Percentiles rank a stretch among this genome's conserved stretches.
These are phyloP conservation scores for Blepharisma stoltei DNA, from an alignment of 73 alveolate species.

Conservation along the genomic window DNA sequence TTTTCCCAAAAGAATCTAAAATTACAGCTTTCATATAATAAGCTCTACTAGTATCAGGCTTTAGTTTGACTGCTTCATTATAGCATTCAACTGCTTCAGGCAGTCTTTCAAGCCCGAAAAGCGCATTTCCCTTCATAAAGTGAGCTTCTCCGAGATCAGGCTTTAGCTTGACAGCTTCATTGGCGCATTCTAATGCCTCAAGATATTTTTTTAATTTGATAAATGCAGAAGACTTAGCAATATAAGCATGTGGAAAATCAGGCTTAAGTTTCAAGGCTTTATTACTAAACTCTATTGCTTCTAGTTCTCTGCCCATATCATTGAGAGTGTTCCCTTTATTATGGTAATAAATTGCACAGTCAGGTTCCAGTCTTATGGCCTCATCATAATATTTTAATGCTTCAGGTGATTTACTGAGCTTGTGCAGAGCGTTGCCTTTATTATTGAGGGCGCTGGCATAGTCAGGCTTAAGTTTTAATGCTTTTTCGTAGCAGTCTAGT, in stretches of 20 bases:
- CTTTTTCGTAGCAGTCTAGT: slow-evolving; percentile 8
- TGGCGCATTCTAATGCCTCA: not conserved
- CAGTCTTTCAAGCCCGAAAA: not conserved
- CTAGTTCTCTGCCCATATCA: not conserved
- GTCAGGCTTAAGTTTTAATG: slow-evolving; percentile 11
- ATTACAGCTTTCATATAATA: slow-evolving; percentile 26
- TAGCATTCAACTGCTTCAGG: slow-evolving; percentile 25
- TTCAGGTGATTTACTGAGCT: not conserved
- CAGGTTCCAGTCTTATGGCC: not conserved
- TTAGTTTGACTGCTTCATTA: not conserved
- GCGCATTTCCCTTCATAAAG: not conserved
- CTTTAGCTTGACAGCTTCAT: slow-evolving; percentile 2
- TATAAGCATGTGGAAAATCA: not conserved
- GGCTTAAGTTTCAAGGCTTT: slow-evolving; percentile 6
- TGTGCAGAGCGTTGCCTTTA: not conserved
- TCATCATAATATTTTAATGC: not conserved
- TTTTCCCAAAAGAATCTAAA: not conserved
- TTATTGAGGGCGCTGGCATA: not conserved
- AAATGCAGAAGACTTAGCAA: not conserved
- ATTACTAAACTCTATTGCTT: not conserved
- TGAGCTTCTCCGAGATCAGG: slow-evolving; percentile 15
- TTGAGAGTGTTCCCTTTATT: not conserved
- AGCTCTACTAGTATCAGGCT: not conserved
- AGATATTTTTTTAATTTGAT: slow-evolving; percentile 10
- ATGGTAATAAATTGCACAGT: not conserved